Base-by-base conservation (phyloP, 495 filamentous ascomycete species). In the Parathielavia appendiculata region DNA sequence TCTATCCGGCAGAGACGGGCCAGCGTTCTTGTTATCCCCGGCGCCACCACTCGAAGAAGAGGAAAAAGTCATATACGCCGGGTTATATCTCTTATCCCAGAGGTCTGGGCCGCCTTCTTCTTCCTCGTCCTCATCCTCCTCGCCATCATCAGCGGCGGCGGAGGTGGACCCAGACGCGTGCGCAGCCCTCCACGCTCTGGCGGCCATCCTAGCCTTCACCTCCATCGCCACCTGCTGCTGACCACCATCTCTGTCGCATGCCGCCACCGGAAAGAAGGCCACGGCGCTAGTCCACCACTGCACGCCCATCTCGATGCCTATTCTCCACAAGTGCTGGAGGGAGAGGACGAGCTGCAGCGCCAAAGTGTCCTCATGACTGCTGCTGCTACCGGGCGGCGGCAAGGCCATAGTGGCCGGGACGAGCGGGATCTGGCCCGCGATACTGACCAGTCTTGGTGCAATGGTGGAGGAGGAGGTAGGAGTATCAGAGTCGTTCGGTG, bases 401-500 rank as follows among this genome's bases (percentile, higher is more conserved):
- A 84, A 60, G n/a, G 79, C 71, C 92, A 98, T 97, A 7, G 81
- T 82, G 14, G 85, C 81, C 0, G 93, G 93, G 2, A 92, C 74
- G 2, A 99, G 80, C 1, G 93, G 90, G 51, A 99, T 95, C 69
- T 97, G 92, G 0, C 93, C 93, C 1, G 95, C 92, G 13, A 96
- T 77, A 49, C 64, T 73, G 56, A 72, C 69, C 51, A 68, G 34
- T 36, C 62, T 56, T 5, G 54, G 45, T 1, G 63, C 55, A 5
- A 23, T 12, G 6, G 40, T 11, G 19, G 56, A 47, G 14, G 58
- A 41, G 22, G 48, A 5, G 17, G 30, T 17, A 1, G 36, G 12
- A 8, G 36, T 7, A 17, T 40, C 41, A 7, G 17, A 1, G 19
- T 30, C 32, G 3, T 34, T 5, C 23, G 22, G 1, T 19, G 34